A percentile compares a stretch with the other conserved stretches of the same genome.
These are phyloP conservation scores for Ogataea philodendri DNA, from an alignment of 805 yeast genomes.

Conservation along the genomic window DNA sequence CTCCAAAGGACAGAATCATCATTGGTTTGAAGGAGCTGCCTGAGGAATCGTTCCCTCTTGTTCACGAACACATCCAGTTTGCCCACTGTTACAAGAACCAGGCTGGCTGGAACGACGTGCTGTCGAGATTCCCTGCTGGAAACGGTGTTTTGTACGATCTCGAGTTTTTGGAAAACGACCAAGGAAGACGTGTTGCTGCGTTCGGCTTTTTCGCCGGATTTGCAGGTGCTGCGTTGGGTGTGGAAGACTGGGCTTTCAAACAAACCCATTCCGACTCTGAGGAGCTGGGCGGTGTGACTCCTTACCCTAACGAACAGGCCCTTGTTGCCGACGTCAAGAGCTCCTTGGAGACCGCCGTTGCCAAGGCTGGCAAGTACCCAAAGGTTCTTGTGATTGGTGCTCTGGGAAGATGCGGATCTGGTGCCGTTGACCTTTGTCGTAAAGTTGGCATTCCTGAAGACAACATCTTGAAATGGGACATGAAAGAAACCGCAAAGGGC, in stretches of 20 bases:
- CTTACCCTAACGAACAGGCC: slow-evolving; percentile 76
- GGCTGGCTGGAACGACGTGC: slow-evolving; percentile 93
- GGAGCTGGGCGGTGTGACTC: slow-evolving; percentile 75
- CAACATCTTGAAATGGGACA: slow-evolving; percentile 91
- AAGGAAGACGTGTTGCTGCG: slow-evolving; percentile 98
- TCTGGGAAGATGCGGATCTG: slow-evolving; percentile 97
- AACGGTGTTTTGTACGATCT: slow-evolving; percentile 88
- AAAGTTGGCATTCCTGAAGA: slow-evolving; percentile 86
- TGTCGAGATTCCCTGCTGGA: slow-evolving; percentile 86
- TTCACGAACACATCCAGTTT: slow-evolving; percentile 96
- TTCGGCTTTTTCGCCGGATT: slow-evolving; percentile 99
- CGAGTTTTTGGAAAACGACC: slow-evolving; percentile 90
- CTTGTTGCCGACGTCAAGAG: slow-evolving; percentile 69
- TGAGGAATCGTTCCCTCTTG: slow-evolving; percentile 86
- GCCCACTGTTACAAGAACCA: slow-evolving; percentile 99
- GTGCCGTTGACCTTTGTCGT: slow-evolving; percentile 82
- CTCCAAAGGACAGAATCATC: slow-evolving; percentile 87
- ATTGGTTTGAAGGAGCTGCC: slow-evolving; percentile 95
- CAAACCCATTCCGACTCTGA: slow-evolving; percentile 65
- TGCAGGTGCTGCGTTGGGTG: slow-evolving; percentile 98
- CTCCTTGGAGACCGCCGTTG: slow-evolving; percentile 54
- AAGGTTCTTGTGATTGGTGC: slow-evolving; percentile 92
- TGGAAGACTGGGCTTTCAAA: slow-evolving; percentile 92
- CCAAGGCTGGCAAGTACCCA: slow-evolving; percentile 66
- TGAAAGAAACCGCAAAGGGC: slow-evolving; percentile 92